Evolutionary conservation across 2,329 filamentous ascomycete genomes (phyloP).

Genomic region (Colletotrichum incanum): DNA sequence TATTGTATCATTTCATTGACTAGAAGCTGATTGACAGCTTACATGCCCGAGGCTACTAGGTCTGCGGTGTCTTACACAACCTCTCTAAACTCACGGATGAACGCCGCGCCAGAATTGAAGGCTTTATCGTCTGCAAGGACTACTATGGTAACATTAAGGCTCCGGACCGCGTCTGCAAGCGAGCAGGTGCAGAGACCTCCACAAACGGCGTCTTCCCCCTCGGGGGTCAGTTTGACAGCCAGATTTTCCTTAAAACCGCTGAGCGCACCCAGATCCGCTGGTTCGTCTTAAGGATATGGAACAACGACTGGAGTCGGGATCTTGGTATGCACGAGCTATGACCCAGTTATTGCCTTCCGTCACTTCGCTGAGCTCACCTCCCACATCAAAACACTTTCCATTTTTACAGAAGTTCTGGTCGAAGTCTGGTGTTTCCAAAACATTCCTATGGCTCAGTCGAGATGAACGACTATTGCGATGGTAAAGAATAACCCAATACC

Average conservation of each 20-base stretch:
- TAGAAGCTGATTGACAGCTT: background rate
- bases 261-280: conserved; percentile 52
- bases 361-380: conserved; percentile 48
- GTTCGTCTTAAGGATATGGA: conserved; percentile 51
- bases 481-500: too few relatives aligned
- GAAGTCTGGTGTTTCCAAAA: conserved; percentile 42
- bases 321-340: conserved; percentile 51
- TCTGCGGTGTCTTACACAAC: background rate
- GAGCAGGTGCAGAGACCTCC: background rate
- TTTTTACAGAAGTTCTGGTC: conserved; percentile 50
- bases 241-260: conserved; percentile 54
- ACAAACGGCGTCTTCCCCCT: conserved; percentile 47
- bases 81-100: background rate
- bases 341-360: conserved; percentile 50
- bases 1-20: too few relatives aligned
- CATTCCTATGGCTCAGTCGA: background rate
- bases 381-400: conserved; percentile 49
- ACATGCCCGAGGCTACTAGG: background rate
- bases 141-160: background rate
- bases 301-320: conserved; percentile 50
- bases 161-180: background rate
- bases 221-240: conserved; percentile 49
- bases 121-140: background rate
- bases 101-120: background rate
- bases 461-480: too few relatives aligned